Percentiles rank a stretch among this genome's conserved stretches.
phyloP scores from a whole-genome alignment of 176 grass and related monocot genomes.

The Avena sativa region DNA sequence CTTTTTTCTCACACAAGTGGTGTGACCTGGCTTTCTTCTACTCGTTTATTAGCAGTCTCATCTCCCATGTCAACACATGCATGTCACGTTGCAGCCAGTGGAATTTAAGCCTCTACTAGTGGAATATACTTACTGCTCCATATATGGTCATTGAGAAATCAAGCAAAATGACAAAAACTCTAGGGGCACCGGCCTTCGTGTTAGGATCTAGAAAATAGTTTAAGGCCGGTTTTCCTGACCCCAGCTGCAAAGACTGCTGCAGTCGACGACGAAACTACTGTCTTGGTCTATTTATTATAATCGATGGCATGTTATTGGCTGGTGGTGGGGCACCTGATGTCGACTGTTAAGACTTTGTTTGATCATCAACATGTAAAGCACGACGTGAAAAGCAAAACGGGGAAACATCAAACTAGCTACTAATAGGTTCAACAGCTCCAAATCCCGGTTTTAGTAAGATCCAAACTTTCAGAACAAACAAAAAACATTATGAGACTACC shows the following conservation, averaged over 20 bases:
- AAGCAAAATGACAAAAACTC: slow-evolving; percentile 24
- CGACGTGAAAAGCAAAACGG: not conserved
- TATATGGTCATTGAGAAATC: slow-evolving; percentile 22
- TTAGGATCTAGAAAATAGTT: slow-evolving; percentile 8
- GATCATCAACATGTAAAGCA: not conserved
- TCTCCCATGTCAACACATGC: slow-evolving; percentile 39
- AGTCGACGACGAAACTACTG: not conserved
- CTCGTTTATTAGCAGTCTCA: not conserved
- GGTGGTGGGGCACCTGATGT: not conserved
- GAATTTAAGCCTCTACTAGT: not conserved
- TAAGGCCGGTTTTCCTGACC: not conserved
- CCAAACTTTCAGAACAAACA: not conserved
- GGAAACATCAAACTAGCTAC: not conserved
- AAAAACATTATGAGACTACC: not conserved
- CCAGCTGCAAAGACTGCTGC: not conserved
- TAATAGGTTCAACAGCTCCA: not conserved
- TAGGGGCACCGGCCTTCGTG: slow-evolving; percentile 26
- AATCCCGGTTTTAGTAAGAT: not conserved
- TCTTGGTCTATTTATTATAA: not conserved
- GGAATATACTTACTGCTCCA: slow-evolving; percentile 3
- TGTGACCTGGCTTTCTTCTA: slow-evolving; percentile 5
- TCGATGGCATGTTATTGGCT: slow-evolving; percentile 13
- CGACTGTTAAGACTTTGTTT: not conserved
- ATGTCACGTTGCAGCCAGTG: slow-evolving; percentile 35
- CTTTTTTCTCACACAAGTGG: not conserved